Conservation (phyloP, 2,329 filamentous ascomycete genomes). For the Exophiala mesophila region DNA sequence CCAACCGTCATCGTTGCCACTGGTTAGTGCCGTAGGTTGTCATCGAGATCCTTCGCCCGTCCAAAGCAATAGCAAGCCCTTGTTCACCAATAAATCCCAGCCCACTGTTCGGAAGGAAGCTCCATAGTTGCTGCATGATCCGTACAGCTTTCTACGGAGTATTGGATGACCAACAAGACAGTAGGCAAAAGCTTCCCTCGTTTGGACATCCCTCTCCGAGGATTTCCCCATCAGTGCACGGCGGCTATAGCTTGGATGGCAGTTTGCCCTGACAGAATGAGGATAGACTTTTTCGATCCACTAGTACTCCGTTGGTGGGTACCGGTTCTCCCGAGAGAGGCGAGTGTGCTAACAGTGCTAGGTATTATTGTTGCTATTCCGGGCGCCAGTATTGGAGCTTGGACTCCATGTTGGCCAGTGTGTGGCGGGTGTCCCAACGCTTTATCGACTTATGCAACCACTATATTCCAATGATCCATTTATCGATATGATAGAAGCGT, state of each 20-base stretch:
- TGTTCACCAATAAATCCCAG: neutral
- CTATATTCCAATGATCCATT: neutral
- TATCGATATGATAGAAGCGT: neutral
- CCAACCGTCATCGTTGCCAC: too few species aligned
- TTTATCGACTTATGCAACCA: neutral
- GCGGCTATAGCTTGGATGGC: neutral
- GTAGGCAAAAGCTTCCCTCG: neutral
- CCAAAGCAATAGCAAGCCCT: neutral
- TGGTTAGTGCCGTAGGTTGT: too few species aligned
- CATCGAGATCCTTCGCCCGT: too few species aligned
- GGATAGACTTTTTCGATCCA: neutral
- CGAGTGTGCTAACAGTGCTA: too few species aligned
- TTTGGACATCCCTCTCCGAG: neutral
- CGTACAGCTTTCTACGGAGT: too few species aligned
- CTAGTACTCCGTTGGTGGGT: neutral
- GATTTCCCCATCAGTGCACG: neutral
- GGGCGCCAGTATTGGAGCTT: neutral
- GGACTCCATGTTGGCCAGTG: neutral
- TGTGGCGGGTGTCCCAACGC: neutral
- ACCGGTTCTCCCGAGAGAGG: neutral
- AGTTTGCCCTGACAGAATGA: neutral
- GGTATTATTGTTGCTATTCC: constrained; percentile 1
- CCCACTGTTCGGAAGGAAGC: too few species aligned
- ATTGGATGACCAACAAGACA: neutral
- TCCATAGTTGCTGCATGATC: too few species aligned